Base-by-base conservation (phyloP, 2,329 filamentous ascomycete species). In the Helicocarpus griseus region DNA sequence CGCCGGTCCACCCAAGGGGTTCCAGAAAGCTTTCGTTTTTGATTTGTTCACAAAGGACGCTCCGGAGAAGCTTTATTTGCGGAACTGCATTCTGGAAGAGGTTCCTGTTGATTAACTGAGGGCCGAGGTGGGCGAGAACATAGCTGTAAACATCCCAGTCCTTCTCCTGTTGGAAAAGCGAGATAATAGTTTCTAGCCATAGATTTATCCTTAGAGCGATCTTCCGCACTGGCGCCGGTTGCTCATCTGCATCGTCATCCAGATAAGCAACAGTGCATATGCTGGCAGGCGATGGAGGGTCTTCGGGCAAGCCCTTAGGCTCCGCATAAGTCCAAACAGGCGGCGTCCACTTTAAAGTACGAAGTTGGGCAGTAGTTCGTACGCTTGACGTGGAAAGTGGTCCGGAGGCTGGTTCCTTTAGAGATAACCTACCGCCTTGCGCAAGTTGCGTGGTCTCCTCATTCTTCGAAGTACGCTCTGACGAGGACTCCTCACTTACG, bases 101-200 rank as follows among this genome's bases (percentile, higher is more conserved):
- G 11, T 87, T 84, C 62, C 93, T 89, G 60, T 98, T 98, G 66
- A 85, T 87, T 21, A 98, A 76, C 61, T 97, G 91, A 26, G 87
- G 85, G 1, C 89, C 87, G 8, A 96, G 73, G 65, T 95, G 87
- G 5, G 89, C 86, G 28, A 98, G 74, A 17, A 91, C 79, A 64
- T 91, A 96, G 67, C 88, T 91, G 73, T 95, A 95, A 1, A 95
- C 75, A 64, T 97, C 89, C 90, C 91, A 97, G 55, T 93, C 85
- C 45, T 81, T 80, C 38, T 85, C 86, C 51, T 82, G 78, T 57
- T 86, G 81, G 40, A 95, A 71, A n/a, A 93, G 72, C n/a, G 77
- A 76, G 24, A 88, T 79, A 35, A 94, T 75, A 9, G 82, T 77
- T 56, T 90, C 86, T n/a, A 95, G 75, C 86, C 89, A 95, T 38